Conservation (phyloP, 345 rosid species). For the Pistacia integerrima region DNA sequence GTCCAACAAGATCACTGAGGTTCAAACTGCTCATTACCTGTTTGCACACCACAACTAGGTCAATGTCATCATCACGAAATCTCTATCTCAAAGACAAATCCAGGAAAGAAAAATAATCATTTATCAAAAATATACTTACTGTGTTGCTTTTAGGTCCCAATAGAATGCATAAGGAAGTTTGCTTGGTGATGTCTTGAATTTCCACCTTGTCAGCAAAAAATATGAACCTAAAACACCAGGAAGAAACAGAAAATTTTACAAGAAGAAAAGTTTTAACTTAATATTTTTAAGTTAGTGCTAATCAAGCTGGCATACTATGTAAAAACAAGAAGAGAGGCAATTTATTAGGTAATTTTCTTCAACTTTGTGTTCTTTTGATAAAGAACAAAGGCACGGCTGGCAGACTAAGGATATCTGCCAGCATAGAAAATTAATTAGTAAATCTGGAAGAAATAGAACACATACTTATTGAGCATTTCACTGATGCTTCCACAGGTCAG, state of each 20-base stretch:
- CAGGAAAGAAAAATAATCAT: constrained; percentile 12
- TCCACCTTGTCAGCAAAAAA: constrained; percentile 86
- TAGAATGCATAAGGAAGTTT: constrained; percentile 69
- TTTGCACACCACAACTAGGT: constrained; percentile 26
- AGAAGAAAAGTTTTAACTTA: too few species aligned
- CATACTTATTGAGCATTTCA: constrained; percentile 78
- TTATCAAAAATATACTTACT: constrained; percentile 42
- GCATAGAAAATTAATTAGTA: not conserved
- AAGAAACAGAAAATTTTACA: not conserved
- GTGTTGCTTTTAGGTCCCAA: constrained; percentile 70
- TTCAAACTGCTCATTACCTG: constrained; percentile 73
- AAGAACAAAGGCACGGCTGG: too few species aligned
- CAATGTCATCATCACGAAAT: constrained; percentile 8
- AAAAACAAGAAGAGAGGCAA: not conserved
- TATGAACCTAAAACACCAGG: constrained; percentile 56
- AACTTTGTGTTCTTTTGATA: not conserved
- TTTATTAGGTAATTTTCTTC: not conserved
- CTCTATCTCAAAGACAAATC: constrained; percentile 11
- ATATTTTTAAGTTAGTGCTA: not conserved
- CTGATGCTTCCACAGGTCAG: constrained; percentile 54
- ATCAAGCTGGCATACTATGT: not conserved
- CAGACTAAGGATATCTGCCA: too few species aligned
- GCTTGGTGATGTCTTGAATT: constrained; percentile 77
- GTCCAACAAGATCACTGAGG: constrained; percentile 73
- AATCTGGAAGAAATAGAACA: constrained; percentile 1